Base-by-base conservation (phyloP, 108 stramenopile species). In the Pseudonitzschia delicatissima region DNA sequence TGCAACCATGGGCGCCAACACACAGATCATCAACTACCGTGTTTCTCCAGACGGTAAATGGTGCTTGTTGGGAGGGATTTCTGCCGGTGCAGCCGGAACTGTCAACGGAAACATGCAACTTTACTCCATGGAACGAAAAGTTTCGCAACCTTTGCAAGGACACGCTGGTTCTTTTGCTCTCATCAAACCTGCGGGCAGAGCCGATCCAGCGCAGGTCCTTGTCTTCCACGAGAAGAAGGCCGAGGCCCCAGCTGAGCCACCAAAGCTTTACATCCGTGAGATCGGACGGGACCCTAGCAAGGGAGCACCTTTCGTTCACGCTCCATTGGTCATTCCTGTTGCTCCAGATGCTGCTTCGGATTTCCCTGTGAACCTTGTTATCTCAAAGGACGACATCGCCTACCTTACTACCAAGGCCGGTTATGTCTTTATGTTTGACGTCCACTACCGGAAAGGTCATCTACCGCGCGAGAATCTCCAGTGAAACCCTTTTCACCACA, bases 81-180 rank as follows among this genome's bases (percentile, higher is more conserved):
- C 78, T 48, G 88, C 94, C 44, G 94, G 91, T 35, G 79, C 81
- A 20, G 81, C 77, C 0, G 96, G 84, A 8, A 77, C 66, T 20
- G 90, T 96, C 45, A 90, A 95, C 48, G 99, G 99, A 32, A 95
- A 87, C 71, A 98, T 99, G 98, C 98, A 99, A 69, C 91, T 99
- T 52, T 98, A 96, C 83, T 92, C 85, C 50, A 77, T 96, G 2
- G 99, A 98, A 58, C 94, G 96, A 82, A 88, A 88, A 59, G 93
- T 97, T 17, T 95, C 93, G 29, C 99, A 99, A 81, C 86, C 96
- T 20, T 77, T 99, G 13, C 79, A 87, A 57, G 98, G 98, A 11
- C 97, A 98, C 68, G 96, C 96, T 33, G 99, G 94, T 5, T 78
- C 86, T 48, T 99, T 99, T 77, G 77, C 87, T 39, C 84, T 68